Evolutionary conservation across 495 filamentous ascomycete genomes (phyloP).

Genomic region (Aspergillus kassunensis): DNA sequence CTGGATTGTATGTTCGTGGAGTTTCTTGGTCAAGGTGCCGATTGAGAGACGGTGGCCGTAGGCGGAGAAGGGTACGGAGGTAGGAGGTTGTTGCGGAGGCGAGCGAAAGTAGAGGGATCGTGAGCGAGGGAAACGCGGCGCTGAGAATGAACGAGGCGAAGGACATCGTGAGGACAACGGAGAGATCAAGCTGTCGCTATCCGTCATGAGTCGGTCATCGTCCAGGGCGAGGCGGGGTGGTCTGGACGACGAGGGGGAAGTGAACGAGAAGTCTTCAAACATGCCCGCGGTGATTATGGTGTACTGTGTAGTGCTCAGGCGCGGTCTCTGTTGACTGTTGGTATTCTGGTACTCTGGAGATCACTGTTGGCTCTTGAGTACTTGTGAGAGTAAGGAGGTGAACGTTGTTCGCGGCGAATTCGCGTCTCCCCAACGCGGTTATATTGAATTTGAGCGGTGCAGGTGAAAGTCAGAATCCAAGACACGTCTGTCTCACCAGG

Average conservation of each 20-base stretch:
- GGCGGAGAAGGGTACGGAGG: slow-evolving; percentile 40
- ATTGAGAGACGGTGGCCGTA: slow-evolving; percentile 44
- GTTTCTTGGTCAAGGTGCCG: slow-evolving; percentile 40
- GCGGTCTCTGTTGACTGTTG: no score
- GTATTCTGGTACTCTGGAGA: no score
- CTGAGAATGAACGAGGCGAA: slow-evolving; percentile 34
- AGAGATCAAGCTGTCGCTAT: slow-evolving; percentile 35
- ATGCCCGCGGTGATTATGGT: slow-evolving; percentile 16
- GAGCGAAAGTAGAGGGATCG: slow-evolving; percentile 36
- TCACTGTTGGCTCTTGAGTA: neutral
- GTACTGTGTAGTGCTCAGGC: neutral
- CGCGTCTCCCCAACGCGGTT: slow-evolving; percentile 2
- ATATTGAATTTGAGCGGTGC: slow-evolving; percentile 2
- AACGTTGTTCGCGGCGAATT: neutral
- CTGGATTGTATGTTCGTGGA: slow-evolving; percentile 44
- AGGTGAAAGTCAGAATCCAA: neutral
- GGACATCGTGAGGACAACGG: slow-evolving; percentile 46
- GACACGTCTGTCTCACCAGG: neutral
- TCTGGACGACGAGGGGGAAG: slow-evolving; percentile 35
- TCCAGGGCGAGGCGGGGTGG: slow-evolving; percentile 33
- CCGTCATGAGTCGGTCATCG: slow-evolving; percentile 19
- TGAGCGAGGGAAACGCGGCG: slow-evolving; percentile 33
- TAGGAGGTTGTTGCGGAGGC: slow-evolving; percentile 32
- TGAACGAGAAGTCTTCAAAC: slow-evolving; percentile 48
- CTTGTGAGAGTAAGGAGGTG: neutral